These are phyloP conservation scores for Durotheca rogersii DNA, from an alignment of 495 filamentous ascomycete species.

Conservation along the genomic window DNA sequence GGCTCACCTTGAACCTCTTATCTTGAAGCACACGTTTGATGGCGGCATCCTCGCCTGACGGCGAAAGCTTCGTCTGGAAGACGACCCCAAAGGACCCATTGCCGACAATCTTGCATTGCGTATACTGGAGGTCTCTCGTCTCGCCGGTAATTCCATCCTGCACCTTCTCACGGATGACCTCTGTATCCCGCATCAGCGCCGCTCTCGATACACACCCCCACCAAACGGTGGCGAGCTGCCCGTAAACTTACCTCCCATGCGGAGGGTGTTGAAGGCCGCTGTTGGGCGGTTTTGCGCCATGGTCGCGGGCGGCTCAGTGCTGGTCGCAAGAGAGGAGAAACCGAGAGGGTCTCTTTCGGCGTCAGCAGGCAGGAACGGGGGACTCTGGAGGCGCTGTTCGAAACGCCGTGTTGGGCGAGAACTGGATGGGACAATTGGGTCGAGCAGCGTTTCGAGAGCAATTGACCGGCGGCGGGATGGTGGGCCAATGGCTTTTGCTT, in stretches of 20 bases:
- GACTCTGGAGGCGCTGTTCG: conserved; percentile 30
- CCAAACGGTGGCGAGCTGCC: no score
- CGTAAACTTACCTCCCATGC: conserved; percentile 58
- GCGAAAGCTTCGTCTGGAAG: conserved; percentile 97
- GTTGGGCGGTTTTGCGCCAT: conserved; percentile 54
- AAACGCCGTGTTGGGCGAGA: conserved; percentile 53
- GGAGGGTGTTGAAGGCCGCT: conserved; percentile 54
- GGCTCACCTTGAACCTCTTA: conserved; percentile 93
- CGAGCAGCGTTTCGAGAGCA: conserved; percentile 31
- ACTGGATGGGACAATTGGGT: conserved; percentile 32
- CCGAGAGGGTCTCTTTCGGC: conserved; percentile 39
- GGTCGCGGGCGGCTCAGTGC: conserved; percentile 28
- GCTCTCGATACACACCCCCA: conserved; percentile 1
- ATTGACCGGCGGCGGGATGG: conserved; percentile 31
- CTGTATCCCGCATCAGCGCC: conserved; percentile 49
- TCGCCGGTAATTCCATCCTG: conserved; percentile 97
- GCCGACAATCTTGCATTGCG: conserved; percentile 99
- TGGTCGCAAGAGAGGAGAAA: conserved; percentile 30
- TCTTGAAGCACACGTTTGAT: conserved; percentile 98
- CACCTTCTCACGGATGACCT: conserved; percentile 97
- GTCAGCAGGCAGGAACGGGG: conserved; percentile 36
- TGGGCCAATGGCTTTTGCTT: conserved; percentile 27
- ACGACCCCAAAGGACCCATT: conserved; percentile 99
- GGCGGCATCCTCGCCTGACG: conserved; percentile 94
- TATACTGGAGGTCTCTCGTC: conserved; percentile 94